phyloP scores from a whole-genome alignment of 345 rosid genomes.

The Ceriops decandra region DNA sequence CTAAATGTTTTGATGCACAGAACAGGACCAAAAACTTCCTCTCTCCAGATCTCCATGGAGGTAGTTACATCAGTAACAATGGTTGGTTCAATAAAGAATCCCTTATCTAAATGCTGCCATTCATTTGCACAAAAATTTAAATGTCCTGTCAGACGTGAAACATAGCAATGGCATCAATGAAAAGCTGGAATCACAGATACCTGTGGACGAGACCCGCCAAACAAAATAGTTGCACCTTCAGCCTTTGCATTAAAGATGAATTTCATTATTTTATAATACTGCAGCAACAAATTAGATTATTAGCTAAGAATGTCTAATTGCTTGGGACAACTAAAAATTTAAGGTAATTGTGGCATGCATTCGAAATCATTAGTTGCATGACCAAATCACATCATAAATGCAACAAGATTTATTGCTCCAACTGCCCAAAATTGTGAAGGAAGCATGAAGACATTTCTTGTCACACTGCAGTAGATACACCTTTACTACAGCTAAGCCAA shows the following conservation, averaged over 20 bases:
- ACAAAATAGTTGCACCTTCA: conserved; percentile 86
- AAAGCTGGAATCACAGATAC: conserved; percentile 31
- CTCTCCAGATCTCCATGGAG: conserved; percentile 98
- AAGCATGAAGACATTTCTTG: too few relatives aligned
- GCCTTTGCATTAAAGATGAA: conserved; percentile 76
- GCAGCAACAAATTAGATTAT: conserved; percentile 27
- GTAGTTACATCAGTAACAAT: conserved; percentile 67
- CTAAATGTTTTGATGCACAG: conserved; percentile 83
- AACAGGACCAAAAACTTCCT: conserved; percentile 98
- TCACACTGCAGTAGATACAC: too few relatives aligned
- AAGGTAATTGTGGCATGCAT: neutral
- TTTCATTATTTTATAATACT: conserved; percentile 74
- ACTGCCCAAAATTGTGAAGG: neutral
- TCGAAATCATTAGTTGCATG: neutral
- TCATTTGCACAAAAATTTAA: conserved; percentile 18
- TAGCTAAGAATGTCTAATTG: neutral
- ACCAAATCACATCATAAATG: neutral
- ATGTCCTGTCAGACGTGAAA: conserved; percentile 12
- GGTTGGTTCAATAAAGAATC: conserved; percentile 81
- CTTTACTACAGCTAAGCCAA: neutral
- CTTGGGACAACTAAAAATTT: neutral
- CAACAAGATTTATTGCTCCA: neutral
- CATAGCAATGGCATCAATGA: conserved; percentile 8
- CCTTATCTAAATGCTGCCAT: conserved; percentile 71
- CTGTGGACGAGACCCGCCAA: conserved; percentile 80